phyloP scores from a whole-genome alignment of 495 filamentous ascomycete genomes.

The Lasiosphaeria miniovina region DNA sequence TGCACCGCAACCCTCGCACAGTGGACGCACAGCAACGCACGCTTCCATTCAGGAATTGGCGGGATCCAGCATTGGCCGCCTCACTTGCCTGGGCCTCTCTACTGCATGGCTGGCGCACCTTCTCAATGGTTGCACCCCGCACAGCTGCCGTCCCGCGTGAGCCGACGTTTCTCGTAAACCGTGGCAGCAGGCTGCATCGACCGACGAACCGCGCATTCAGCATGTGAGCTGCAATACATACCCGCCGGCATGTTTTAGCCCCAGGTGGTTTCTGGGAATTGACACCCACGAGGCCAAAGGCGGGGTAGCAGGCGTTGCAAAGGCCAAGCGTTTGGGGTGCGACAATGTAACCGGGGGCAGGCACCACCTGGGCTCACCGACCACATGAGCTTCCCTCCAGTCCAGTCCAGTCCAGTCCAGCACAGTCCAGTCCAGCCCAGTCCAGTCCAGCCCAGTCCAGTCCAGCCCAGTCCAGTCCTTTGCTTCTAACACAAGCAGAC shows the following conservation, averaged over 20 bases:
- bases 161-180: neutral
- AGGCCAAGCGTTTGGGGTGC: neutral
- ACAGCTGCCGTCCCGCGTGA: constrained; percentile 1
- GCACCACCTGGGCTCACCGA: neutral
- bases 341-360: neutral
- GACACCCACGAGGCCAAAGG: constrained; percentile 8
- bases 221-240: neutral
- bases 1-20: no score
- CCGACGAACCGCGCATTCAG: neutral
- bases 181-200: neutral
- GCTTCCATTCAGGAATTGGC: no score
- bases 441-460: neutral
- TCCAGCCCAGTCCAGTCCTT: neutral
- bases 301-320: constrained; percentile 10
- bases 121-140: neutral
- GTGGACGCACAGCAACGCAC: no score
- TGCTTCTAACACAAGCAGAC: neutral
- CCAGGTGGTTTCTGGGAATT: constrained; percentile 6
- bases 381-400: no score
- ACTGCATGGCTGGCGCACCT: no score
- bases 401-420: no score
- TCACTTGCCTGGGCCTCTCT: no score
- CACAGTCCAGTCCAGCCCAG: neutral
- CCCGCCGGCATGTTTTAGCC: constrained; percentile 17
- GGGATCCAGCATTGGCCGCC: no score